phyloP scores from a whole-genome alignment of 1,139 yeast genomes.

The Taphrina confusa region DNA sequence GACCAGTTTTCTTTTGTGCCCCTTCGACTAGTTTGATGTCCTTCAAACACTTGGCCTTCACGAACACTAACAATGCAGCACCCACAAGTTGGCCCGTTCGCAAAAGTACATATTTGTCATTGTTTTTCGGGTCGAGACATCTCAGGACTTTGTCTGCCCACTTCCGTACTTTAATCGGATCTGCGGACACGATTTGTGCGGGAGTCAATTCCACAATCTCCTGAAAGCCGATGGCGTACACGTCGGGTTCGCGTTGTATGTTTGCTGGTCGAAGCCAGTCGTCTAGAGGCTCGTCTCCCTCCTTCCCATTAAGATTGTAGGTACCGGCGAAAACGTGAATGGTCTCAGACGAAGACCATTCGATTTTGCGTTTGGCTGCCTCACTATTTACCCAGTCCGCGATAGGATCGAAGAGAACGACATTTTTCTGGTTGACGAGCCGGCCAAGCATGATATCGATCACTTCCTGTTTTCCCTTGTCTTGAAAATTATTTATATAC shows the following conservation, averaged over 20 bases:
- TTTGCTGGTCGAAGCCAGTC: slow-evolving; percentile 75
- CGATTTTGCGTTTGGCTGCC: slow-evolving; percentile 54
- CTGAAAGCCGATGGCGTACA: slow-evolving; percentile 82
- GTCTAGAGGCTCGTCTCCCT: slow-evolving; percentile 53
- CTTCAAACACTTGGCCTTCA: slow-evolving; percentile 61
- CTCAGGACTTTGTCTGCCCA: slow-evolving; percentile 76
- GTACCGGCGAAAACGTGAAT: slow-evolving; percentile 79
- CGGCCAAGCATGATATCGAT: slow-evolving; percentile 86
- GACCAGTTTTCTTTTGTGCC: slow-evolving; percentile 78
- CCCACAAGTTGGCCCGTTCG: slow-evolving; percentile 95
- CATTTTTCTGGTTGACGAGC: slow-evolving; percentile 69
- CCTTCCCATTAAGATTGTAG: slow-evolving; percentile 81
- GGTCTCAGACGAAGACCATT: slow-evolving; percentile 62
- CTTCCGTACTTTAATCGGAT: slow-evolving; percentile 64
- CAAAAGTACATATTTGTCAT: slow-evolving; percentile 60
- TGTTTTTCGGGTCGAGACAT: slow-evolving; percentile 52
- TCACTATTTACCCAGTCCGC: slow-evolving; percentile 74
- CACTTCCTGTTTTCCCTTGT: slow-evolving; percentile 80
- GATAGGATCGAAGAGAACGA: slow-evolving; percentile 80
- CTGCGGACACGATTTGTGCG: slow-evolving; percentile 81
- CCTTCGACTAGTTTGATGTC: slow-evolving; percentile 76
- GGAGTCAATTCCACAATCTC: slow-evolving; percentile 92
- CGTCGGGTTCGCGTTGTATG: slow-evolving; percentile 58
- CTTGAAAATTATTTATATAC: slow-evolving; percentile 94
- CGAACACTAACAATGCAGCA: slow-evolving; percentile 73